phyloP scores from a whole-genome alignment of 805 yeast species.

The Zygotorulaspora florentina region DNA sequence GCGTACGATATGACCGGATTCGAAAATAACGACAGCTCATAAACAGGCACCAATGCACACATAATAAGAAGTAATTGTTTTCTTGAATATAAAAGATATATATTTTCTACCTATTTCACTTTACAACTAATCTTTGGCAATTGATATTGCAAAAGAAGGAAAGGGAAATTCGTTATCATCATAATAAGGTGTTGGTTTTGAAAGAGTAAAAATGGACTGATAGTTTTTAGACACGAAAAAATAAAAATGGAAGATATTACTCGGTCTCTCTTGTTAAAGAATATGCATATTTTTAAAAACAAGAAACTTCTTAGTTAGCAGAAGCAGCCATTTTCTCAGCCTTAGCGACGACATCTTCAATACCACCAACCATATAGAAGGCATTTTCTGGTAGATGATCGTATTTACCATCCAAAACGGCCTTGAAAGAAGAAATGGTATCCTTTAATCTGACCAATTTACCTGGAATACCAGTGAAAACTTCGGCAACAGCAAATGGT shows the following conservation, averaged over 20 bases:
- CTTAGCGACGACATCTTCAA: conserved; percentile 96
- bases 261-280: conserved; percentile 4
- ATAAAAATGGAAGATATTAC: conserved; percentile 1
- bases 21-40: too few relatives aligned
- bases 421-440: conserved; percentile 92
- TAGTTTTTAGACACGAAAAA: background rate
- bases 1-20: too few relatives aligned
- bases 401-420: conserved; percentile 96
- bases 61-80: background rate
- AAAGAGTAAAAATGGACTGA: conserved; percentile 1
- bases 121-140: background rate
- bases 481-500: conserved; percentile 99
- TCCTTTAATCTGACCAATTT: conserved; percentile 95
- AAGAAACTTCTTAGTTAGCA: conserved; percentile 47
- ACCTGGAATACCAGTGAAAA: conserved; percentile 99
- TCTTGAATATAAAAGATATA: conserved; percentile 2
- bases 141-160: background rate
- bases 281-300: conserved; percentile 7
- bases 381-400: conserved; percentile 99
- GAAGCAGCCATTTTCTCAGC: conserved; percentile 98
- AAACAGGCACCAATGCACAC: too few relatives aligned
- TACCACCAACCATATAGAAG: conserved; percentile 99
- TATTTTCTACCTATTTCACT: conserved; percentile 1
- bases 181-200: conserved; percentile 5
- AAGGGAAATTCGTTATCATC: conserved; percentile 11